These are phyloP conservation scores for Pseudogymnoascus sp. DNA, from an alignment of 2,329 filamentous ascomycete species.

Conservation along the genomic window DNA sequence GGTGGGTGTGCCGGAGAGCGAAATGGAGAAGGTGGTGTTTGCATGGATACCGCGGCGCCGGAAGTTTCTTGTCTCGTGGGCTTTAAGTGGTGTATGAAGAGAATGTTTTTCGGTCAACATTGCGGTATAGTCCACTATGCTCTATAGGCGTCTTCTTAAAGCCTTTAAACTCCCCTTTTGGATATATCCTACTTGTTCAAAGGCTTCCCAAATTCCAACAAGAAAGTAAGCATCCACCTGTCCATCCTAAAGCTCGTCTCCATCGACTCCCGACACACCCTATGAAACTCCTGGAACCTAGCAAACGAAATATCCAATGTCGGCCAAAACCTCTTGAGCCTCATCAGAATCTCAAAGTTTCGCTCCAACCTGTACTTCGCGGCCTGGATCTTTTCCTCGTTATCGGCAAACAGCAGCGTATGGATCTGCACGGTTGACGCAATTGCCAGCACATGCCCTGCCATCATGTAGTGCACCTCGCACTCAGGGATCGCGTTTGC, in stretches of 20 bases:
- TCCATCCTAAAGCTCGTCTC: slow-evolving; percentile 33
- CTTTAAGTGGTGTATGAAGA: too few relatives aligned
- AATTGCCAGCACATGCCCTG: slow-evolving; percentile 39
- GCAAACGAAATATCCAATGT: slow-evolving; percentile 32
- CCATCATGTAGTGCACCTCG: slow-evolving; percentile 36
- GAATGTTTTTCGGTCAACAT: too few relatives aligned
- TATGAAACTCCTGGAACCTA: slow-evolving; percentile 34
- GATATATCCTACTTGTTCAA: background rate
- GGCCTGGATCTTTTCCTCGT: slow-evolving; percentile 29
- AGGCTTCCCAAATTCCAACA: slow-evolving; percentile 14
- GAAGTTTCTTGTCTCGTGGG: too few relatives aligned
- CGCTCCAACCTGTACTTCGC: slow-evolving; percentile 33
- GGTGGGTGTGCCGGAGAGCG: background rate
- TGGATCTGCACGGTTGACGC: slow-evolving; percentile 39
- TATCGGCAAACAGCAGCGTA: slow-evolving; percentile 34
- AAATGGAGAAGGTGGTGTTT: background rate
- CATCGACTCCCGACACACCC: slow-evolving; percentile 31
- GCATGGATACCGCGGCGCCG: background rate
- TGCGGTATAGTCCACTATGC: too few relatives aligned
- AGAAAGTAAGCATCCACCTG: slow-evolving; percentile 34
- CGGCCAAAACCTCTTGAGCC: slow-evolving; percentile 35
- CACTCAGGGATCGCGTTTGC: slow-evolving; percentile 30
- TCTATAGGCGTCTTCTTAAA: too few relatives aligned
- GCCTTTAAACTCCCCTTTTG: too few relatives aligned
- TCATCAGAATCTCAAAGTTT: slow-evolving; percentile 37